phyloP scores from a whole-genome alignment of 2,329 filamentous ascomycete species.

The Cercospora janseana region DNA sequence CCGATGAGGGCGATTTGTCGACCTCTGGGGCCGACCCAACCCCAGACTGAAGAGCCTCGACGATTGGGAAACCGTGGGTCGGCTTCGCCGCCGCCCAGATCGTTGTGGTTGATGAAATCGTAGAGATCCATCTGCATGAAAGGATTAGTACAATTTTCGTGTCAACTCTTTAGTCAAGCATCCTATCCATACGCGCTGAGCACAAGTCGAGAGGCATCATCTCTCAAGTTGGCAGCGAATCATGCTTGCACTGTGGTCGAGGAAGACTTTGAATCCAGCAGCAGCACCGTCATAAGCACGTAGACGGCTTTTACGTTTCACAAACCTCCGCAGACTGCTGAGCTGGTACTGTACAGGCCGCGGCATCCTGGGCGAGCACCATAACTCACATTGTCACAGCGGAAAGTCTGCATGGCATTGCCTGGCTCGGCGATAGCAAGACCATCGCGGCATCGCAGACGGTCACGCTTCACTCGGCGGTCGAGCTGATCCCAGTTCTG shows the following conservation, averaged over 20 bases:
- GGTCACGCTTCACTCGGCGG: constrained; percentile 24
- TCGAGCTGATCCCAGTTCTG: constrained; percentile 40
- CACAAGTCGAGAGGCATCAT: no score
- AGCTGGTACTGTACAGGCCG: no score
- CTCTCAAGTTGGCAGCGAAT: no score
- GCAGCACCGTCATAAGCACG: no score
- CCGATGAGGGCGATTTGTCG: constrained; percentile 57
- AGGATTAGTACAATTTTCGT: not conserved
- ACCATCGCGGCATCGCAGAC: constrained; percentile 40
- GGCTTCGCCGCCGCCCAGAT: constrained; percentile 37
- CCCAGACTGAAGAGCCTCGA: constrained; percentile 50
- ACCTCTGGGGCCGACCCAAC: constrained; percentile 53
- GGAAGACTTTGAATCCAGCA: no score
- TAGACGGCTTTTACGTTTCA: no score
- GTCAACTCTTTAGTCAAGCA: no score
- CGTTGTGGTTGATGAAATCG: constrained; percentile 43
- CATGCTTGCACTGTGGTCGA: no score
- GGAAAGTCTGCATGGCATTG: constrained; percentile 39
- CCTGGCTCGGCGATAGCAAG: constrained; percentile 40
- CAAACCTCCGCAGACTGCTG: no score
- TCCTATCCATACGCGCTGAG: no score
- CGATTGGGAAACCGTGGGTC: constrained; percentile 34
- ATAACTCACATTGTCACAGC: constrained; percentile 39
- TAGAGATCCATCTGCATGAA: constrained; percentile 38
- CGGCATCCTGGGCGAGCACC: not conserved